Percentiles rank a stretch among this genome's conserved stretches.
Conservation (phyloP, 495 filamentous ascomycete genomes). For the Hypoxylon lienhwacheense region DNA sequence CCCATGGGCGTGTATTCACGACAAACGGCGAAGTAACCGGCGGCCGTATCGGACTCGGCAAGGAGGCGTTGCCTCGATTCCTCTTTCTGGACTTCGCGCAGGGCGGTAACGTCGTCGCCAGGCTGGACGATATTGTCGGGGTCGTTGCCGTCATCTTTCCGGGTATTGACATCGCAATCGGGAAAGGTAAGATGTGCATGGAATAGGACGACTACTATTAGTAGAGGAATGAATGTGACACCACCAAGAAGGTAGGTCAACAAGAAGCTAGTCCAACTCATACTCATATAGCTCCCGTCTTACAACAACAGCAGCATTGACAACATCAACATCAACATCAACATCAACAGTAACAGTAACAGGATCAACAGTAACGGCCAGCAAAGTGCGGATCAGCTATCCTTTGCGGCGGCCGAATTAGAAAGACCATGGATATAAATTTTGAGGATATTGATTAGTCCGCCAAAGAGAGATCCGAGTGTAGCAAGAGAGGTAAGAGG, state of each 20-base stretch:
- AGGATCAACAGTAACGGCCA: constrained; percentile 21
- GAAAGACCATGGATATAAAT: constrained; percentile 33
- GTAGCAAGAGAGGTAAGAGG: too few species aligned
- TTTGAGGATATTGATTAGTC: neutral
- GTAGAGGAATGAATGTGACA: constrained; percentile 81
- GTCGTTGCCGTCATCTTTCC: constrained; percentile 22
- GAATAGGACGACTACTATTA: constrained; percentile 64
- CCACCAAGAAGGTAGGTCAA: constrained; percentile 85
- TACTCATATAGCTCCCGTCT: constrained; percentile 59
- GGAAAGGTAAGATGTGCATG: constrained; percentile 73
- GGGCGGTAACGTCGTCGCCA: constrained; percentile 51
- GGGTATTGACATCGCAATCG: constrained; percentile 41
- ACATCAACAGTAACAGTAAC: too few species aligned
- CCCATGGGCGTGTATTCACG: constrained; percentile 89
- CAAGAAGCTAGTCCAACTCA: constrained; percentile 65
- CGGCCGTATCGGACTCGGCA: constrained; percentile 77
- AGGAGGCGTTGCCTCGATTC: constrained; percentile 47
- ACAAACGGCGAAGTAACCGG: constrained; percentile 93
- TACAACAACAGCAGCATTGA: constrained; percentile 21
- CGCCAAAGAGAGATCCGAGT: too few species aligned
- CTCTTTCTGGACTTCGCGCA: constrained; percentile 50
- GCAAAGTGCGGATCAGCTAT: constrained; percentile 33
- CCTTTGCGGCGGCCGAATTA: constrained; percentile 27
- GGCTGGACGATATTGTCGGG: constrained; percentile 50
- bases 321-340: too few species aligned